Base-by-base conservation (phyloP, 2,329 filamentous ascomycete genomes). In the Fusarium sp. region DNA sequence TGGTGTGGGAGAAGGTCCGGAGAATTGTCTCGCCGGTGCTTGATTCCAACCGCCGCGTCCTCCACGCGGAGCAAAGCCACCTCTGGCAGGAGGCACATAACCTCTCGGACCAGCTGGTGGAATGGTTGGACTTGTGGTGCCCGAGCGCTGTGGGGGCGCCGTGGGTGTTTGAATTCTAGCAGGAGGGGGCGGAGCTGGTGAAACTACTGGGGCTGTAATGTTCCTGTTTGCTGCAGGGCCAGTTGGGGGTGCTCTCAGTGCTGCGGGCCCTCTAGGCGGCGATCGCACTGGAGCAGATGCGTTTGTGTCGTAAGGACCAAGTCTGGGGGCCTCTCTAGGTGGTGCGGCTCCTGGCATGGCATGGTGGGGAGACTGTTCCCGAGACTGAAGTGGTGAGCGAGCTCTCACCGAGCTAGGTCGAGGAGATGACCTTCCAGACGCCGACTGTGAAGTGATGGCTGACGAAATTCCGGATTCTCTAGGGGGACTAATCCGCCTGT, bases 101-200 rank as follows among this genome's bases (percentile, higher is more conserved):
- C 86, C 86, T 68, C 87, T 81, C 5, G 87, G 87, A 1, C 87
- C 87, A 8, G 86, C 81, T 11, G 87, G 87, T 1, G 86, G 86
- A 20, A 82, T 81, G 2, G 83, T 83, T 10, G 85, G 84, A 65
- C 83, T 86, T 8, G 80, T 79, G 10, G 79, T 79, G 20, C 83
- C 84, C 20, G 81, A 75, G 27, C 81, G 77, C 42, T 77, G 76
- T 10, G 79, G 76, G 38, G 77, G 72, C 6, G 73, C 74, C 38
- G 70, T 77, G 22, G 80, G 77, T 18, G 80, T 79, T 42, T 79
- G 80, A 8, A 78, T 79, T 51, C 80, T 78, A 9, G 76, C 71
- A 8, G 74, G 79, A 69, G 75, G 79, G 63, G 75, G 77, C 38
- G 67, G 71, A 46, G 77, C 78, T 65, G 81, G 76, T 68, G 78